Evolutionary conservation across 192 early-diverging fungal species (phyloP).

Genomic region (Rhizophagus sp.): DNA sequence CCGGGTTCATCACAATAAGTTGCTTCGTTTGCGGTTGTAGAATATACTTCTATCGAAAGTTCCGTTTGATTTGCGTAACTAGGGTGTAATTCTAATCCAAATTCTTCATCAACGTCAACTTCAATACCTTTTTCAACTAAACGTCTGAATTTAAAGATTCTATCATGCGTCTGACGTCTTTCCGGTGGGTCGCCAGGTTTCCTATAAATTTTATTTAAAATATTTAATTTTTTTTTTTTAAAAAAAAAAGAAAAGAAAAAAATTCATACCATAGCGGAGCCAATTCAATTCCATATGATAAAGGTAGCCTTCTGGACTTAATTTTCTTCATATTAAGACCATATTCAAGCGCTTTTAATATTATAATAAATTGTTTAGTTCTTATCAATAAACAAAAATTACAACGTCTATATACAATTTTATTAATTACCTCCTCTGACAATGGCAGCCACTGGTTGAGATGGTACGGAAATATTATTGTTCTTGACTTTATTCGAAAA

Average conservation of each 20-base stretch:
- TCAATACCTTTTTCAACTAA: not conserved
- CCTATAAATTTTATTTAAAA: not conserved
- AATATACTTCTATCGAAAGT: not conserved
- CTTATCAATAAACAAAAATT: not conserved
- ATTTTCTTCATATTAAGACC: constrained; percentile 23
- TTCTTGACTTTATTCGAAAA: constrained; percentile 39
- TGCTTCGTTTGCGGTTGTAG: not conserved
- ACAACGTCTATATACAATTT: not conserved
- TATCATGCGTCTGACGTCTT: not conserved
- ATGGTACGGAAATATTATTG: constrained; percentile 46
- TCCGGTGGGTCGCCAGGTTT: constrained; percentile 1
- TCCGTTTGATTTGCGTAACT: constrained; percentile 5
- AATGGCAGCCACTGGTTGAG: constrained; percentile 51
- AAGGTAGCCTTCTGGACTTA: not conserved
- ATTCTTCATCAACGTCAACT: constrained; percentile 16
- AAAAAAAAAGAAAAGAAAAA: not conserved
- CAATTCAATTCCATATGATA: constrained; percentile 21
- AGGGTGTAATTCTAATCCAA: constrained; percentile 10
- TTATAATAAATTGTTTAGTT: not conserved
- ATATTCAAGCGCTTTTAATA: constrained; percentile 39
- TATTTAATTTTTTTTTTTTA: too few relatives aligned
- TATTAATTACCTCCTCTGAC: constrained; percentile 37
- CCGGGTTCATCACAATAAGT: constrained; percentile 15
- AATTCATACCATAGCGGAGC: constrained; percentile 2
- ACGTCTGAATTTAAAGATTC: not conserved